Evolutionary conservation across 768 basidiomycete species (phyloP).

Genomic region (Fistulinella prunicolor): DNA sequence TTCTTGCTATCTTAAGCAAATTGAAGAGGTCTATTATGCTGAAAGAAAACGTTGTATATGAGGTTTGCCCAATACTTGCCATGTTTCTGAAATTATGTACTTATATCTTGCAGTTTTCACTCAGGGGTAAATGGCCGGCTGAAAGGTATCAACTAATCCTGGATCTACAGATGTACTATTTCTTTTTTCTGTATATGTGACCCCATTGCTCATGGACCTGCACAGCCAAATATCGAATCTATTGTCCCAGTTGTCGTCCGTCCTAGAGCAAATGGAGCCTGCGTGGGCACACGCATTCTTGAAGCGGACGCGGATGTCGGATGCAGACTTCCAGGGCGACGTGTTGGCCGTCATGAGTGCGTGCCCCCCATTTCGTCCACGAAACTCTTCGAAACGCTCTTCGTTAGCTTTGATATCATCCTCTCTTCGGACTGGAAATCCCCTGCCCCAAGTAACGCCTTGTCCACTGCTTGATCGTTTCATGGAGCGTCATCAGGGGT

Average conservation of each 20-base stretch:
- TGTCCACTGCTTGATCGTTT: constrained; percentile 57
- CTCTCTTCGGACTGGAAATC: constrained; percentile 65
- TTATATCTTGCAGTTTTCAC: constrained; percentile 52
- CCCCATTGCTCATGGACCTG: constrained; percentile 3
- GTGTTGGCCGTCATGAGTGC: constrained; percentile 77
- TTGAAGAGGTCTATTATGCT: constrained; percentile 58
- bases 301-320: constrained; percentile 67
- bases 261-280: constrained; percentile 68
- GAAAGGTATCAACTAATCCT: constrained; percentile 68
- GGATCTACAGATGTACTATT: constrained; percentile 61
- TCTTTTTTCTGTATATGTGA: not conserved
- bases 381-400: not conserved
- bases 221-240: constrained; percentile 64
- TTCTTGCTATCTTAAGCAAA: constrained; percentile 76
- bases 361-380: constrained; percentile 15
- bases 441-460: constrained; percentile 85
- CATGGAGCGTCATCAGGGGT: constrained; percentile 48
- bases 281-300: constrained; percentile 79
- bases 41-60: constrained; percentile 60
- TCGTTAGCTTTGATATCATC: constrained; percentile 71
- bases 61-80: constrained; percentile 39
- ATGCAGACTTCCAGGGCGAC: constrained; percentile 82
- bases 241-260: constrained; percentile 70
- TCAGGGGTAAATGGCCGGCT: constrained; percentile 79
- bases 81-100: not conserved